Evolutionary conservation across 2,329 filamentous ascomycete genomes (phyloP), one percentile per base, ranked within the genome.

Genomic region (Diaporthe sp.): DNA sequence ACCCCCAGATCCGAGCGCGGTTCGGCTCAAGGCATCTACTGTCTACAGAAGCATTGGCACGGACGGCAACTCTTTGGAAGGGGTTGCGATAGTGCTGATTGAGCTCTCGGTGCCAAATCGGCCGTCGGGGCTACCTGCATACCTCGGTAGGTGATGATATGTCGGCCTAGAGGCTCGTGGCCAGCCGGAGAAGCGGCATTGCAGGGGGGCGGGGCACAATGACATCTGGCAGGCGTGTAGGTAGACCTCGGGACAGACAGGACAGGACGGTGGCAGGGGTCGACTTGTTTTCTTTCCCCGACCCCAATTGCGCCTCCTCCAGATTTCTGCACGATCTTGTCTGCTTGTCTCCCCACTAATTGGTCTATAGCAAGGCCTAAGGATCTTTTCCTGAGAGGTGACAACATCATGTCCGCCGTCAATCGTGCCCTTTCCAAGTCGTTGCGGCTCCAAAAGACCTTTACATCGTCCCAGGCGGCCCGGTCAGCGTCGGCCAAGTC

Each of bases 391-490:
- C 10, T 30, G 42, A 66, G 35, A 53, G 71, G 70, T 25, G 50
- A 73, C 27, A 70, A 55, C 73, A 70, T 25, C 71, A 76, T 76
- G 75, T 76, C 75, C 50, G 72, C 73, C 68, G 85, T 88, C 83
- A 86, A 85, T 80, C 87, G 88, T 79, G 86, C 86, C 81, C 82
- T 91, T 78, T 87, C 88, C 78, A 88, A 85, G 85, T 87, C 88
- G 79, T 82, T 90, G 81, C 87, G 87, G 79, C 82, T 87, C 79
- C 84, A 85, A 76, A 83, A 84, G 76, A 80, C 78, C 70, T 77
- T 81, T 79, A 78, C 84, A 82, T 76, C 79, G 81, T 77, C 81
- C 81, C 79, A 82, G 81, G 78, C 79, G 81, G 79, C 79, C 17
- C 82, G 78, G 78, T 82, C 80, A 79, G 80, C 79, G 77, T 81